Evolutionary conservation across 352 stramenopile species (phyloP).

Genomic region (Lagenidium giganteum): DNA sequence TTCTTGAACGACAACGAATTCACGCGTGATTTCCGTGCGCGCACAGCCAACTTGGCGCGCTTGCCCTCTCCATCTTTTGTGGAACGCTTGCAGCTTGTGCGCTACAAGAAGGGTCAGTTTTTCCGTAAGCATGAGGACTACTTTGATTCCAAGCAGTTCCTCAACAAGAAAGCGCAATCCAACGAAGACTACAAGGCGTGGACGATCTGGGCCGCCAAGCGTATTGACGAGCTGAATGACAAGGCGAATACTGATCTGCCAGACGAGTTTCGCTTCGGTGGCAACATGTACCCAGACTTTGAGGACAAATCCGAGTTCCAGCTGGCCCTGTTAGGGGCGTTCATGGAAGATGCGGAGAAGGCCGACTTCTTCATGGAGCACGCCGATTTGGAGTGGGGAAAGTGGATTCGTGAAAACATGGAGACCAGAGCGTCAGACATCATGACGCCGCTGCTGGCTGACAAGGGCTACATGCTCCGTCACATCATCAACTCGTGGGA

Average conservation of each 20-base stretch:
- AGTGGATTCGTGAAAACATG: slow-evolving; percentile 47
- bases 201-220: slow-evolving; percentile 38
- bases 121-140: slow-evolving; percentile 79
- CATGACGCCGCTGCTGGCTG: slow-evolving; percentile 34
- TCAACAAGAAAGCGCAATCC: slow-evolving; percentile 35
- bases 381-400: slow-evolving; percentile 38
- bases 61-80: slow-evolving; percentile 44
- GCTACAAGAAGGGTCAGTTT: slow-evolving; percentile 64
- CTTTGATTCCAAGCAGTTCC: slow-evolving; percentile 69
- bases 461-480: slow-evolving; percentile 60
- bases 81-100: slow-evolving; percentile 62
- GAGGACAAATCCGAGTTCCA: slow-evolving; percentile 45
- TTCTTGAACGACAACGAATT: slow-evolving; percentile 63
- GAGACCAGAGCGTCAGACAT: slow-evolving; percentile 35
- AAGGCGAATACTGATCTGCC: slow-evolving; percentile 23
- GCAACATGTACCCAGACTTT: slow-evolving; percentile 36
- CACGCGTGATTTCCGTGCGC: slow-evolving; percentile 48
- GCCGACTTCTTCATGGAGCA: slow-evolving; percentile 55
- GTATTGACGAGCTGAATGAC: slow-evolving; percentile 24
- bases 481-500: slow-evolving; percentile 71
- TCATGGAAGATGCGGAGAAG: slow-evolving; percentile 42
- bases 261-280: slow-evolving; percentile 24
- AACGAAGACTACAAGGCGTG: slow-evolving; percentile 35
- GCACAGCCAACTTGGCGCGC: slow-evolving; percentile 41
- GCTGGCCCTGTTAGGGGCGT: slow-evolving; percentile 34